A percentile compares a stretch with the other conserved stretches of the same genome.
Evolutionary conservation across 2,329 filamentous ascomycete genomes (phyloP).

Genomic region (Epichloe hybrida): DNA sequence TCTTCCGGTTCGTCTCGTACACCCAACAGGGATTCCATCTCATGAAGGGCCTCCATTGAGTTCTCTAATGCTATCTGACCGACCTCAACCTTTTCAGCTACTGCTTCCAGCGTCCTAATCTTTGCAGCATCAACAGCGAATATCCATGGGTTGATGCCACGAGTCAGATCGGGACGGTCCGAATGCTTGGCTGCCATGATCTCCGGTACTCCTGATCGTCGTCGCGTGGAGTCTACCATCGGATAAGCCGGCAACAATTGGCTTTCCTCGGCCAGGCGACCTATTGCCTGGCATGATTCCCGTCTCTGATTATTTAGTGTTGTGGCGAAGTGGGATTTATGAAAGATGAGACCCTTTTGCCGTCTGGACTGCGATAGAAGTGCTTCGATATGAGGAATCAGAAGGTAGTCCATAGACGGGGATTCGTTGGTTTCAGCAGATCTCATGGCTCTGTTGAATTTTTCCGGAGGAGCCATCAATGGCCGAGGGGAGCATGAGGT

Average conservation of each 20-base stretch:
- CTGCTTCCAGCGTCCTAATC: conserved; percentile 41
- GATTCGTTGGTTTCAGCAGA: conserved; percentile 7
- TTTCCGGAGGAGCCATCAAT: conserved; percentile 7
- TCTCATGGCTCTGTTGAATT: conserved; percentile 3
- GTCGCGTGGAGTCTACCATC: conserved; percentile 21
- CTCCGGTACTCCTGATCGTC: conserved; percentile 30
- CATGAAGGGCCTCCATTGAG: conserved; percentile 34
- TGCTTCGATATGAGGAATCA: conserved; percentile 42
- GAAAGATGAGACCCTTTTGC: conserved; percentile 42
- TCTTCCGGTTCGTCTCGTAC: conserved; percentile 12
- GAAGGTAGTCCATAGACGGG: conserved; percentile 25
- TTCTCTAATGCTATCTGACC: conserved; percentile 42
- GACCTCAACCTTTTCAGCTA: conserved; percentile 46
- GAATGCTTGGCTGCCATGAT: conserved; percentile 23
- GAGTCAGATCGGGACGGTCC: conserved; percentile 26
- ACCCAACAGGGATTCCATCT: conserved; percentile 36
- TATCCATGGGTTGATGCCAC: conserved; percentile 42
- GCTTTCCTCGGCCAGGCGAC: conserved; percentile 46
- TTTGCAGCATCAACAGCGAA: conserved; percentile 47
- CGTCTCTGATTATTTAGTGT: conserved; percentile 36
- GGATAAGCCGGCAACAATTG: conserved; percentile 43
- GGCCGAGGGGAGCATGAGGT: conserved; percentile 20
- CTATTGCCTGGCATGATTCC: conserved; percentile 35
- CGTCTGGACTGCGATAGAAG: conserved; percentile 38
- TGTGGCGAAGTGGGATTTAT: conserved; percentile 43